A percentile compares a stretch with the other conserved stretches of the same genome.
Evolutionary conservation across 2,329 filamentous ascomycete species (phyloP).

Genomic region (Alternaria dauci): DNA sequence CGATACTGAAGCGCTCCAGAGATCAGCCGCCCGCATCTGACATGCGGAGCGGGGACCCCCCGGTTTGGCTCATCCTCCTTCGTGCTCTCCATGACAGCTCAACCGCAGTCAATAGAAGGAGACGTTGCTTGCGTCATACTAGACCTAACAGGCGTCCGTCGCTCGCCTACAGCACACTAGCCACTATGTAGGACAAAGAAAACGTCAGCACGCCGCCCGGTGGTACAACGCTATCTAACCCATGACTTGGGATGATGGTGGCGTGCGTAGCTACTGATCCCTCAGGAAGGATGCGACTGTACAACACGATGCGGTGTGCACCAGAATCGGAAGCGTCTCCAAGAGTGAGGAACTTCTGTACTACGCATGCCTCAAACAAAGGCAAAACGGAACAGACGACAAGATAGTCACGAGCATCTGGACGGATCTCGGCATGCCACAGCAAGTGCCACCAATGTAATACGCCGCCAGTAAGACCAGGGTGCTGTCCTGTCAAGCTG

Average conservation of each 20-base stretch:
- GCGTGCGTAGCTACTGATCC: constrained; percentile 6
- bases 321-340: background rate
- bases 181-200: constrained; percentile 25
- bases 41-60: constrained; percentile 3
- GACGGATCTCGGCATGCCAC: constrained; percentile 22
- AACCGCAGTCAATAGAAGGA: constrained; percentile 5
- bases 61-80: background rate
- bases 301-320: background rate
- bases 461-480: constrained; percentile 9
- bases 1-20: background rate
- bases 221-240: constrained; percentile 9
- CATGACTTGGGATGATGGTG: constrained; percentile 5
- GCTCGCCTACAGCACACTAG: constrained; percentile 16
- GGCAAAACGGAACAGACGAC: constrained; percentile 22
- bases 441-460: constrained; percentile 23
- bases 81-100: background rate
- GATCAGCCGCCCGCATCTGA: constrained; percentile 2
- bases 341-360: constrained; percentile 5
- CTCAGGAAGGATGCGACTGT: background rate
- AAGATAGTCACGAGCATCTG: constrained; percentile 19
- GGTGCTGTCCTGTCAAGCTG: constrained; percentile 24
- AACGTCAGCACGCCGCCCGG: constrained; percentile 13
- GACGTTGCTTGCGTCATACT: constrained; percentile 5
- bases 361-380: constrained; percentile 8
- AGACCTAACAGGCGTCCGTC: constrained; percentile 8